phyloP scores from a whole-genome alignment of 352 stramenopile species.

The Globisporangium echinulatum region DNA sequence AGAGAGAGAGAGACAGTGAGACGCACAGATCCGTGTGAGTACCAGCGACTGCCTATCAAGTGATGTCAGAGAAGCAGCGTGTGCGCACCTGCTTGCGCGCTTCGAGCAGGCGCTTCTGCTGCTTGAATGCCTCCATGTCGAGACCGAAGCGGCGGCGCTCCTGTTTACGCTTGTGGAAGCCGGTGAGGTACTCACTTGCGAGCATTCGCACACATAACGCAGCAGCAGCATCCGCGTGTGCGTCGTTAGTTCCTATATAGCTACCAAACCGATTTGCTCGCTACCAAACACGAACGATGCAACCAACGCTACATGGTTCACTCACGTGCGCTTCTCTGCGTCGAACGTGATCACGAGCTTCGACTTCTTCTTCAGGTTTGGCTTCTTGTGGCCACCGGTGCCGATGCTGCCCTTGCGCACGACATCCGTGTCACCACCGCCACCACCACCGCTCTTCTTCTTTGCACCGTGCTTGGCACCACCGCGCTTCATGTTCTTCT shows the following conservation, averaged over 20 bases:
- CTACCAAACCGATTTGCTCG: too few species aligned
- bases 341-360: conserved; percentile 87
- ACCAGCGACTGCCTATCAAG: too few species aligned
- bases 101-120: conserved; percentile 77
- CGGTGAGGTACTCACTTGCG: conserved; percentile 73
- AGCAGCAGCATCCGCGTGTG: background rate
- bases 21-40: background rate
- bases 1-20: background rate
- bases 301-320: too few species aligned
- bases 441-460: conserved; percentile 22
- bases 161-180: conserved; percentile 85
- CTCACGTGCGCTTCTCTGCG: conserved; percentile 76
- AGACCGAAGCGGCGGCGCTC: conserved; percentile 79
- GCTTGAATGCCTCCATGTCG: conserved; percentile 88
- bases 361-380: conserved; percentile 67
- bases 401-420: conserved; percentile 15
- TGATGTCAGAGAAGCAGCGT: background rate
- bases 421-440: conserved; percentile 14
- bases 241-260: too few species aligned
- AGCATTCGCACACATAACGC: background rate
- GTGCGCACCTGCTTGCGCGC: conserved; percentile 60
- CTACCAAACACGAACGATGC: too few species aligned
- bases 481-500: conserved; percentile 14
- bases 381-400: conserved; percentile 21
- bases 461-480: conserved; percentile 20